phyloP scores from a whole-genome alignment of 2,329 filamentous ascomycete genomes.

The Cercospora sp. region DNA sequence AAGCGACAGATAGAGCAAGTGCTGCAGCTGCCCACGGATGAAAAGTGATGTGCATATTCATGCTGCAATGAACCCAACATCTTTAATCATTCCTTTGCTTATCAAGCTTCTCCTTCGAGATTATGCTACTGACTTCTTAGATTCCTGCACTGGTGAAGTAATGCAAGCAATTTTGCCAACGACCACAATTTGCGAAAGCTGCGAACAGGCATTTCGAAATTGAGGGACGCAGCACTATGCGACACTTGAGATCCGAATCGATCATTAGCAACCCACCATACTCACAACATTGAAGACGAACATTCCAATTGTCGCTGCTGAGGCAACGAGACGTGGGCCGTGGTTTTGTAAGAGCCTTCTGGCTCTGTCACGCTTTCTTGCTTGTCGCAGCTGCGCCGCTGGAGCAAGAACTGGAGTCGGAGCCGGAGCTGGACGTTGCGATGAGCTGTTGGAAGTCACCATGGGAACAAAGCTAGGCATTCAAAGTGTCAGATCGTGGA shows the following conservation, averaged over 20 bases:
- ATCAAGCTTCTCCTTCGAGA: neutral
- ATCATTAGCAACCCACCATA: neutral
- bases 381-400: neutral
- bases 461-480: no score
- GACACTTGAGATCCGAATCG: neutral
- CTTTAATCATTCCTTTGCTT: neutral
- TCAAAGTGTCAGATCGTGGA: no score
- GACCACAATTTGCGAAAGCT: neutral
- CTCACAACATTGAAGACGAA: constrained; percentile 6
- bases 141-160: neutral
- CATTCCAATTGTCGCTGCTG: neutral
- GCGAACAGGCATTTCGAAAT: constrained; percentile 1
- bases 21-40: neutral
- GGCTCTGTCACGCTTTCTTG: neutral
- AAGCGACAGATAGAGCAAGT: neutral
- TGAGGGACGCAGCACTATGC: neutral
- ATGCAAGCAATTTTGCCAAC: neutral
- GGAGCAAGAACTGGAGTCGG: neutral
- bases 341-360: neutral
- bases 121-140: neutral
- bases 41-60: constrained; percentile 2
- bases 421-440: neutral
- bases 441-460: neutral
- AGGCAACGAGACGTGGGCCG: constrained; percentile 1
- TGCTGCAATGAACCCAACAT: neutral